Base-by-base conservation (phyloP, 208 protist genomes). In the Sergeia podlipaevii region DNA sequence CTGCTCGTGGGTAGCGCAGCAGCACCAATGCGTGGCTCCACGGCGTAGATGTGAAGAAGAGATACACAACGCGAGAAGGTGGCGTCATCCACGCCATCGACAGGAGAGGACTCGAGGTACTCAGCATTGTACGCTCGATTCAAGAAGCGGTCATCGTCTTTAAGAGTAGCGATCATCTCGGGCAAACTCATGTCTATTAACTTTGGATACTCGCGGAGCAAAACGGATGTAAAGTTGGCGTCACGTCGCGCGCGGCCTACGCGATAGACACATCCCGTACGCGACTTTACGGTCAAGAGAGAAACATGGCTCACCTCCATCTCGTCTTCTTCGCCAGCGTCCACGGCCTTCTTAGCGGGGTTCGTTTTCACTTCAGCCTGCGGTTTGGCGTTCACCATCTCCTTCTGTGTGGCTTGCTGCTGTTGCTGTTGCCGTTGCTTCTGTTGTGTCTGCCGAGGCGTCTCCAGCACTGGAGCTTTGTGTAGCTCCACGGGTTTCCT, bases 191-290 rank as follows among this genome's bases (percentile, higher is more conserved):
- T n/a, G 21, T 48, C 36, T 11, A 58, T 51, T 4, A 79, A 23
- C 27, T 70, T 75, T 0, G 76, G 76, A 45, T 72, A 72, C 68
- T 83, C 76, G 4, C 67, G 65, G 33, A 75, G 29, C 21, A 83
- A 75, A 18, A 76, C 62, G 32, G 65, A 54, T 0, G 43, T 66
- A 2, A 79, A 26, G 1, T 41, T 42, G 41, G 60, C 56, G 29
- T 74, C 75, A 21, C 67, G 52, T 1, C 63, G 64, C 6, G 60
- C 69, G 27, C 47, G 50, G 2, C 67, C 67, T 10, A 38, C 54
- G 21, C 41, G 51, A 43, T 37, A n/a, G 34, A 38, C 34, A 38
- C n/a, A 11, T 38, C 34, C n/a, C n/a, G 34, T 38, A 38, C n/a
- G 34, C 13, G n/a, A 38, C n/a, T n/a, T n/a, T n/a, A n/a, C n/a